Evolutionary conservation across 176 grass and related monocot species (phyloP), one percentile per base, ranked within the genome.

Genomic region (Raddia guianensis): DNA sequence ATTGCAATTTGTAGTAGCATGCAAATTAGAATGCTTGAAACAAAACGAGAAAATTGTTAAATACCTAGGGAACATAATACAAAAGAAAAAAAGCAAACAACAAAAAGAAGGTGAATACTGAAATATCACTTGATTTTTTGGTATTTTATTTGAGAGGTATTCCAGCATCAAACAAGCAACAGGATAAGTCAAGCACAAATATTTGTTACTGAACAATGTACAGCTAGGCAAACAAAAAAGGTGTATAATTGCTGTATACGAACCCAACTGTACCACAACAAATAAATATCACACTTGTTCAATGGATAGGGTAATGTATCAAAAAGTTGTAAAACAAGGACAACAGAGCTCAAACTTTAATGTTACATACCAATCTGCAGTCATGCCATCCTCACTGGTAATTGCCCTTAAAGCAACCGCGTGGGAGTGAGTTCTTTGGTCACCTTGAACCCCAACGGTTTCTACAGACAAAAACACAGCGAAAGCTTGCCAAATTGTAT

Each of bases 351-450:
- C 15, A 49, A 77, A 86, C 9, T 44, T 42, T 14, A 35, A 20
- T 53, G 43, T 16, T 34, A 68, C 83, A 73, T 52, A 97, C 94
- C 94, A 97, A 81, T 97, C 94, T 70, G 94, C 94, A 57, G 94
- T 93, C 94, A 97, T 97, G 70, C 94, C 94, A 91, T 97, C 94
- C 82, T 97, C 87, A 32, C 91, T 91, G 47, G 94, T 97, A 83
- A 97, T 93, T 81, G 94, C 91, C 62, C 94, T 77, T 66, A 97
- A 88, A 84, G 75, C 65, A 74, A 97, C 91, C 12, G 80, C 87
- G 20, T 94, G 59, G 43, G 91, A 94, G 82, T 97, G 94, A 37
- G 91, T 97, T 84, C 91, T 85, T 68, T 94, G 91, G 80, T 94
- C 94, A 35, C 94, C 94, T 76, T 90, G 94, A 80, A 97, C 94